A percentile compares a stretch with the other conserved stretches of the same genome.
Evolutionary conservation across 2,329 filamentous ascomycete species (phyloP).

Genomic region (Alternaria burnsii): DNA sequence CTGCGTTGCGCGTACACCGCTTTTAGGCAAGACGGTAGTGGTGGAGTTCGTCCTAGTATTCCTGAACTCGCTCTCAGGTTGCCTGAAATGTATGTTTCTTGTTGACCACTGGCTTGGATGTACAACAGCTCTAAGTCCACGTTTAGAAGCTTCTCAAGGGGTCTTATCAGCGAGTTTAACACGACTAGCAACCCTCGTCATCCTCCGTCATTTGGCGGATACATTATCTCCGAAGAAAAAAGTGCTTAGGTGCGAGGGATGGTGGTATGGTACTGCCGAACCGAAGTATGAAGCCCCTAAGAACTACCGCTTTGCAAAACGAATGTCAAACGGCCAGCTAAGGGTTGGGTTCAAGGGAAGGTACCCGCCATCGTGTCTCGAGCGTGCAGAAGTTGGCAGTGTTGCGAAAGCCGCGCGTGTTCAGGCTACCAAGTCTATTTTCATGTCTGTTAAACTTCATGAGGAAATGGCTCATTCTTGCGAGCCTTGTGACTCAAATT

Average conservation of each 20-base stretch:
- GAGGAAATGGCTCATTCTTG: neutral
- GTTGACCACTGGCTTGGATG: neutral
- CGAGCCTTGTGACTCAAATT: neutral
- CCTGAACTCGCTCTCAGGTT: neutral
- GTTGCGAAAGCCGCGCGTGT: neutral
- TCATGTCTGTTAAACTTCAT: neutral
- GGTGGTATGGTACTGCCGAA: neutral
- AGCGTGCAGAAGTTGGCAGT: neutral
- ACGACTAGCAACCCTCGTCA: neutral
- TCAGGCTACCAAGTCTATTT: neutral
- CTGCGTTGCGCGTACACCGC: neutral
- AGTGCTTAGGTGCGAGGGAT: neutral
- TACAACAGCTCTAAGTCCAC: neutral
- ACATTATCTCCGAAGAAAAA: slow-evolving; percentile 6
- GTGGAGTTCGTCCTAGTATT: neutral
- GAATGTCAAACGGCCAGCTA: neutral
- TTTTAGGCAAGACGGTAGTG: neutral
- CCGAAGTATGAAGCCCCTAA: neutral
- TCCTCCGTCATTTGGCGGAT: slow-evolving; percentile 1
- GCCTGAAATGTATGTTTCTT: neutral
- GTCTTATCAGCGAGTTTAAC: neutral
- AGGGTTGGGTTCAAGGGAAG: neutral
- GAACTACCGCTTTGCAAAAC: slow-evolving; percentile 1
- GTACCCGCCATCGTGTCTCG: neutral
- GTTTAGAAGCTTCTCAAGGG: neutral